phyloP scores from a whole-genome alignment of 192 early-diverging fungal species.

The Haplosporangium gracile region DNA sequence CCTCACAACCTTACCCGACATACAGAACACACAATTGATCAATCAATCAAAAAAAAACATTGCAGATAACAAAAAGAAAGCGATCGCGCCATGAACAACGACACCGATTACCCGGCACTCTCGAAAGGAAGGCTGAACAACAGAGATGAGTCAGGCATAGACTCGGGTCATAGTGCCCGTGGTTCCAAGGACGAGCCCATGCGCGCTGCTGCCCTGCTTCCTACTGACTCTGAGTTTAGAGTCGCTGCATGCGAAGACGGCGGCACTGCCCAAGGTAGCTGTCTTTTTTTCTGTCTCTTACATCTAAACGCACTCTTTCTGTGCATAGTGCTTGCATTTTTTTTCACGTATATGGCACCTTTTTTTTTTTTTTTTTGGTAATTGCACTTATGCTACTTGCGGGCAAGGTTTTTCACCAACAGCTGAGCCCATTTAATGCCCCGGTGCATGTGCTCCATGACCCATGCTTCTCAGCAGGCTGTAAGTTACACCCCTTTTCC shows the following conservation, averaged over 20 bases:
- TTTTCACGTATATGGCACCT: too few species aligned
- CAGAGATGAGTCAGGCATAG: conserved; percentile 4
- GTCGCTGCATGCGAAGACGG: neutral
- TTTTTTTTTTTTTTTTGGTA: neutral
- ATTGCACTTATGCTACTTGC: neutral
- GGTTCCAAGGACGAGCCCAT: neutral
- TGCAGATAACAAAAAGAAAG: neutral
- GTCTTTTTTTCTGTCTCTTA: neutral
- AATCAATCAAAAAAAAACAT: neutral
- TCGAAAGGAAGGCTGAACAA: neutral
- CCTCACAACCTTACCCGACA: neutral
- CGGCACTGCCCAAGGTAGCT: neutral
- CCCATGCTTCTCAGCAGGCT: neutral
- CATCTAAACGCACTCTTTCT: neutral
- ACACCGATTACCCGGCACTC: neutral
- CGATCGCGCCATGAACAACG: conserved; percentile 7
- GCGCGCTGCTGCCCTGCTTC: neutral
- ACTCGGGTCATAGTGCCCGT: neutral
- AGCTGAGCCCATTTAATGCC: neutral
- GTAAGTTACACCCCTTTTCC: neutral
- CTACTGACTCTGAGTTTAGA: neutral
- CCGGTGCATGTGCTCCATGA: neutral
- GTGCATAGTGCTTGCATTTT: neutral
- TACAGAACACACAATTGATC: neutral
- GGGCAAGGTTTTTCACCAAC: neutral